Conservation (phyloP, 2,329 filamentous ascomycete species). For the Tolypocladium tropicale region DNA sequence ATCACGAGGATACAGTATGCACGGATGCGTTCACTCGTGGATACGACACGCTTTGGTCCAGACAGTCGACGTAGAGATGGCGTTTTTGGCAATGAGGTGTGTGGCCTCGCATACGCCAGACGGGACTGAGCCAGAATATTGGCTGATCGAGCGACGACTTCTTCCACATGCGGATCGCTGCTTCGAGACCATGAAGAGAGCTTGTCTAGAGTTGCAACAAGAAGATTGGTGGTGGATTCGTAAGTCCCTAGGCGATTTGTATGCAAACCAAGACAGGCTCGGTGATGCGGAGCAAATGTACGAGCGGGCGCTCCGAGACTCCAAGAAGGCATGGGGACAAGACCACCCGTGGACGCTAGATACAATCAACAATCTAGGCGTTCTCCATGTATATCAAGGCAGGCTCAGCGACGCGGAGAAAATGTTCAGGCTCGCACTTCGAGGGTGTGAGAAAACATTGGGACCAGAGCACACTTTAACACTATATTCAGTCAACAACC, state of each 20-base stretch:
- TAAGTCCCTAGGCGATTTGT: background rate
- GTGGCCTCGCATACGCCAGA: background rate
- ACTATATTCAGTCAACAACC: too few relatives aligned
- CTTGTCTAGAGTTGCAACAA: background rate
- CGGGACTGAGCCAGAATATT: background rate
- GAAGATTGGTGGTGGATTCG: background rate
- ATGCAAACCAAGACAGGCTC: background rate
- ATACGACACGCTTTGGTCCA: background rate
- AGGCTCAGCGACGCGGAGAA: background rate
- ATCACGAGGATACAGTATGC: background rate
- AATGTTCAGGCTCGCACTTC: background rate
- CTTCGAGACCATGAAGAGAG: background rate
- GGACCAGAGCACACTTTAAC: too few relatives aligned
- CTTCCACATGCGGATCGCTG: background rate
- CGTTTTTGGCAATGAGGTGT: background rate
- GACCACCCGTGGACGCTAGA: background rate
- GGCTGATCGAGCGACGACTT: background rate
- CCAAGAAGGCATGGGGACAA: background rate
- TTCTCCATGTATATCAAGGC: background rate
- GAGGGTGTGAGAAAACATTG: too few relatives aligned
- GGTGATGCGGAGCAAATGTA: background rate
- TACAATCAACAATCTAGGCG: background rate
- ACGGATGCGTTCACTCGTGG: background rate
- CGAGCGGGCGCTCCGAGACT: background rate
- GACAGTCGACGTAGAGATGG: background rate